These are phyloP conservation scores for Trametes sp. DNA, from an alignment of 1,284 basidiomycete species.

Conservation along the genomic window DNA sequence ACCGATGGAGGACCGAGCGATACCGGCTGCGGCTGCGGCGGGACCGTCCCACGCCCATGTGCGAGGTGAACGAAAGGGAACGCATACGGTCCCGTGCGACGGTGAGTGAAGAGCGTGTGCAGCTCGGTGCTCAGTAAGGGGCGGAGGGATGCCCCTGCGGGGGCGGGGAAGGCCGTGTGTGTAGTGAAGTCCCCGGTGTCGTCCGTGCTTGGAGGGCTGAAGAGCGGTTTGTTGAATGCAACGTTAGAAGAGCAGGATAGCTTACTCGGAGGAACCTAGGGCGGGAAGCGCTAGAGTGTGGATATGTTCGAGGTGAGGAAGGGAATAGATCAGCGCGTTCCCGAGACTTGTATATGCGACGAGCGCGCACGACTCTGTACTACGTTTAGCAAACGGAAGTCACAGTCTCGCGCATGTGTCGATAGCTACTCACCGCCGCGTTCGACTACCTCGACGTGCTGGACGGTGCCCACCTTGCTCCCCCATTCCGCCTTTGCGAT, in stretches of 20 bases:
- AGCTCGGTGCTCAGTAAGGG: constrained; percentile 49
- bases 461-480: constrained; percentile 55
- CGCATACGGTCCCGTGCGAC: constrained; percentile 52
- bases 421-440: constrained; percentile 53
- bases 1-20: constrained; percentile 62
- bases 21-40: constrained; percentile 66
- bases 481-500: constrained; percentile 67
- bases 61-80: constrained; percentile 59
- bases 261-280: constrained; percentile 51
- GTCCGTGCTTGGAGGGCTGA: constrained; percentile 59
- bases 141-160: constrained; percentile 41
- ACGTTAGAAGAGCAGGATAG: background rate
- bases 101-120: constrained; percentile 64
- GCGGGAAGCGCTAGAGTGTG: constrained; percentile 56
- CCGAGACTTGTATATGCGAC: constrained; percentile 67
- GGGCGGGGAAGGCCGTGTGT: constrained; percentile 46
- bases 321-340: constrained; percentile 68
- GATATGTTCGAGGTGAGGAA: constrained; percentile 70
- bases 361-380: constrained; percentile 63
- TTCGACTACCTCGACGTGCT: constrained; percentile 59
- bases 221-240: background rate
- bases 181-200: constrained; percentile 63
- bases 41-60: constrained; percentile 49
- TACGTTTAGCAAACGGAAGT: background rate
- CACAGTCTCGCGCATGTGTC: no score